Conservation (phyloP, 2,329 filamentous ascomycete genomes). For the Tolypocladium tropicale region DNA sequence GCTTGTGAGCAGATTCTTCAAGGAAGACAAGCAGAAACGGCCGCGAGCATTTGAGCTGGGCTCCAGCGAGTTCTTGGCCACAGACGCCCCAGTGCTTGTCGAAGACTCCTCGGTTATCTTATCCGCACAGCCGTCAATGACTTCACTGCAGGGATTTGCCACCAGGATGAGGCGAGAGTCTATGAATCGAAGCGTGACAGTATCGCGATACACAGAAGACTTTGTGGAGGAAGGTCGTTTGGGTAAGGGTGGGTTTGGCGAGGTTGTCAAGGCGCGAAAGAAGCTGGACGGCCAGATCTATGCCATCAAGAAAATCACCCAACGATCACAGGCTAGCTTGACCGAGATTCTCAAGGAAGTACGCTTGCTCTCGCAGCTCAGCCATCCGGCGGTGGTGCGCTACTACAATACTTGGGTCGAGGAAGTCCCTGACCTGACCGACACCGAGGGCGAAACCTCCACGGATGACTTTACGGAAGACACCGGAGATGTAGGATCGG, state of each 20-base stretch:
- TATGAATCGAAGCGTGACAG: constrained; percentile 34
- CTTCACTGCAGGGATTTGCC: constrained; percentile 31
- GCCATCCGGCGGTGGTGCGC: constrained; percentile 75
- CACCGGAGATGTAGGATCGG: constrained; percentile 27
- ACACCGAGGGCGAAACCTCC: constrained; percentile 47
- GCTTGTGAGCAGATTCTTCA: constrained; percentile 76
- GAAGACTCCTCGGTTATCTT: constrained; percentile 31
- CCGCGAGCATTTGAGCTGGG: constrained; percentile 68
- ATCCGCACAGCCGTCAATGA: constrained; percentile 30
- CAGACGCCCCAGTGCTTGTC: constrained; percentile 48
- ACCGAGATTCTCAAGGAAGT: constrained; percentile 81
- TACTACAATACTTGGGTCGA: constrained; percentile 97
- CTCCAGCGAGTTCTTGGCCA: constrained; percentile 56
- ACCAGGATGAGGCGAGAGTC: constrained; percentile 53
- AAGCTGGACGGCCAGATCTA: constrained; percentile 91
- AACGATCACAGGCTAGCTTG: constrained; percentile 66
- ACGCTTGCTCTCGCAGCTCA: constrained; percentile 80
- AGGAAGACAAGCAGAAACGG: constrained; percentile 70
- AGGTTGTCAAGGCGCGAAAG: constrained; percentile 91
- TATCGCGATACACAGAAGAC: constrained; percentile 76
- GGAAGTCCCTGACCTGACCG: constrained; percentile 44
- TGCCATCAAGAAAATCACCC: constrained; percentile 92
- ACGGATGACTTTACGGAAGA: constrained; percentile 35
- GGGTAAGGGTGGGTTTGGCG: constrained; percentile 89
- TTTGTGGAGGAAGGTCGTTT: constrained; percentile 84